A percentile compares a stretch with the other conserved stretches of the same genome.
These are phyloP conservation scores for Colletotrichum sublineola DNA, from an alignment of 2,329 filamentous ascomycete genomes.

Conservation along the genomic window DNA sequence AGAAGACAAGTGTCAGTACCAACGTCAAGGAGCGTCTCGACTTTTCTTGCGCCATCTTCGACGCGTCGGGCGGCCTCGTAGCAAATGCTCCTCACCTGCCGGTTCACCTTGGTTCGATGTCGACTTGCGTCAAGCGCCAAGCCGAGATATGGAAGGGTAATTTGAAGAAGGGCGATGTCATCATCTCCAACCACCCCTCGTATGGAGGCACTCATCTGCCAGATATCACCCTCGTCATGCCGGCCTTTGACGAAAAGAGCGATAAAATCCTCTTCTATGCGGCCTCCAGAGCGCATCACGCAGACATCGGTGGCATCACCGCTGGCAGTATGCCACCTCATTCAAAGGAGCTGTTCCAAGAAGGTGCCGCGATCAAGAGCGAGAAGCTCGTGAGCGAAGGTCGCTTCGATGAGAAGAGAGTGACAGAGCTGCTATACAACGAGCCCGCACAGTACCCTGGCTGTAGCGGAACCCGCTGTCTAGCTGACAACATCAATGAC, in stretches of 20 bases:
- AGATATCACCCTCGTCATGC: conserved; percentile 85
- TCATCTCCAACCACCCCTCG: conserved; percentile 87
- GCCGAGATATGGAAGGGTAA: conserved; percentile 84
- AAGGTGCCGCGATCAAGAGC: conserved; percentile 73
- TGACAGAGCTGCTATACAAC: conserved; percentile 78
- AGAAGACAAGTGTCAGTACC: conserved; percentile 84
- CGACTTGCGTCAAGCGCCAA: conserved; percentile 82
- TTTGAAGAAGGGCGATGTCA: conserved; percentile 82
- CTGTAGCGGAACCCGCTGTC: conserved; percentile 82
- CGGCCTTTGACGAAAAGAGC: conserved; percentile 75
- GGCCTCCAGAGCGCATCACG: conserved; percentile 83
- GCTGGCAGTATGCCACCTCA: conserved; percentile 86
- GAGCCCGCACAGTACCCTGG: conserved; percentile 81
- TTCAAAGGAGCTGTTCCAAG: conserved; percentile 73
- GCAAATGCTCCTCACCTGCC: conserved; percentile 85
- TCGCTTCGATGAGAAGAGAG: conserved; percentile 82
- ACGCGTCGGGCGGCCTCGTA: conserved; percentile 79
- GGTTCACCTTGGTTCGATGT: conserved; percentile 86
- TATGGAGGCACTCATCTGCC: conserved; percentile 87
- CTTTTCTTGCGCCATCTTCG: conserved; percentile 86
- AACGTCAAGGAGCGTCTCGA: conserved; percentile 88
- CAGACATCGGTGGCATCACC: conserved; percentile 86
- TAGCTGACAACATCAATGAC: conserved; percentile 86
- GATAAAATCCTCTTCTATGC: conserved; percentile 86
- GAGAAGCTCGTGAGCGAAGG: conserved; percentile 82